These are phyloP conservation scores for Pleurotus tuber-regium DNA, from an alignment of 768 basidiomycete genomes.

Conservation along the genomic window DNA sequence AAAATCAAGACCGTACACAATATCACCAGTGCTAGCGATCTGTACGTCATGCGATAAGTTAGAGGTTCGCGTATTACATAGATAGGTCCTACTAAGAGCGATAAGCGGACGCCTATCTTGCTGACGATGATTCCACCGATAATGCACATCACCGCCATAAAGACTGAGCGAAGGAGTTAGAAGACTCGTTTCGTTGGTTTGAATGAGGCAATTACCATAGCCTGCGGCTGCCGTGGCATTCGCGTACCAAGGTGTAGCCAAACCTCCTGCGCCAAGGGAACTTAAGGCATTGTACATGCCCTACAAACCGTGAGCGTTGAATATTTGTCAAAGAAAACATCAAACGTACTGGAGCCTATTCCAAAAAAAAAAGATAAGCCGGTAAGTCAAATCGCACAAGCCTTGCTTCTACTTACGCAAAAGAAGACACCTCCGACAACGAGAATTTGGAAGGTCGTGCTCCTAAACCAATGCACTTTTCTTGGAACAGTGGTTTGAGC, in stretches of 20 bases:
- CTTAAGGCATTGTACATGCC: constrained; percentile 33
- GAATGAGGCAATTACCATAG: constrained; percentile 17
- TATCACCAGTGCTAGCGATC: constrained; percentile 30
- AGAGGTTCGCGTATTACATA: too few species aligned
- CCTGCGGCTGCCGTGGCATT: constrained; percentile 30
- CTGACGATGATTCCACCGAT: constrained; percentile 30
- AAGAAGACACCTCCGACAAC: constrained; percentile 32
- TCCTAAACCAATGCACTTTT: constrained; percentile 29
- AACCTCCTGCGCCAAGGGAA: constrained; percentile 28
- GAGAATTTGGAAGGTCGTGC: constrained; percentile 28
- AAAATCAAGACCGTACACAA: constrained; percentile 20
- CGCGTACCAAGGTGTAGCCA: constrained; percentile 31
- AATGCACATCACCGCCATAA: constrained; percentile 29
- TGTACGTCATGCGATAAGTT: too few species aligned
- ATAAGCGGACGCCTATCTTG: constrained; percentile 28
- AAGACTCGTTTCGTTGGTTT: not conserved
- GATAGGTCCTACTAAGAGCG: constrained; percentile 23
- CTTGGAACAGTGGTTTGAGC: constrained; percentile 62
- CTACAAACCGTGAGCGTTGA: constrained; percentile 7
- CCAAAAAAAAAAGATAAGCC: not conserved
- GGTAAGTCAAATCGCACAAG: not conserved
- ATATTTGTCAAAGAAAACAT: not conserved
- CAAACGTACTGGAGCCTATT: constrained; percentile 24
- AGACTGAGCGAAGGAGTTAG: constrained; percentile 15
- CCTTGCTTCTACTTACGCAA: constrained; percentile 18